These are phyloP conservation scores for Centella asiatica DNA, from an alignment of 129 eudicot genomes.

Conservation along the genomic window DNA sequence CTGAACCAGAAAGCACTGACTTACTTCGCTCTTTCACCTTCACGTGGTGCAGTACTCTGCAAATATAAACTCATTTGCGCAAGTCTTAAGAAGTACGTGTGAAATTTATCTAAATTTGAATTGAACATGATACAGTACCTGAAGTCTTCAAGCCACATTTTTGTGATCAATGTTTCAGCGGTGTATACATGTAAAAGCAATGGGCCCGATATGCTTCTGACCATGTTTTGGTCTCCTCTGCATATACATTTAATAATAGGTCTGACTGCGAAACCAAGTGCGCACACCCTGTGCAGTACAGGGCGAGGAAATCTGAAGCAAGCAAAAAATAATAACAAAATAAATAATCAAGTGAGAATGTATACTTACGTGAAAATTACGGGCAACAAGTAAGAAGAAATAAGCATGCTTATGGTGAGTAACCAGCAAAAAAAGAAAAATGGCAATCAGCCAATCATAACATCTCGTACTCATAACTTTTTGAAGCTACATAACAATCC, in stretches of 20 bases:
- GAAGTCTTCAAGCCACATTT: conserved; percentile 85
- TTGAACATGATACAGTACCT: conserved; percentile 33
- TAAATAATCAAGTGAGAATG: too few species aligned
- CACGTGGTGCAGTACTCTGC: conserved; percentile 85
- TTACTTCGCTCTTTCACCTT: conserved; percentile 80
- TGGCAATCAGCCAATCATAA: too few species aligned
- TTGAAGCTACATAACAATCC: too few species aligned
- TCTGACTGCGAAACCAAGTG: conserved; percentile 88
- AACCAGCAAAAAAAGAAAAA: not conserved
- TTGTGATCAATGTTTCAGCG: conserved; percentile 79
- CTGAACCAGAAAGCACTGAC: conserved; percentile 74
- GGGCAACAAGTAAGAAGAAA: not conserved
- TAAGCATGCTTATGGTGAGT: not conserved
- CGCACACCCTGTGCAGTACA: conserved; percentile 88
- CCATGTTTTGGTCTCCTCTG: conserved; percentile 62
- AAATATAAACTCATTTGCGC: conserved; percentile 9
- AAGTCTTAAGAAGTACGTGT: too few species aligned
- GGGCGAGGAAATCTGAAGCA: conserved; percentile 79
- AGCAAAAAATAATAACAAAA: not conserved
- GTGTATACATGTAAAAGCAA: conserved; percentile 84
- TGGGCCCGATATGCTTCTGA: conserved; percentile 67
- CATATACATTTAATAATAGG: conserved; percentile 70
- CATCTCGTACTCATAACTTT: too few species aligned
- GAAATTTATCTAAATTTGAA: too few species aligned
- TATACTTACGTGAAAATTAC: too few species aligned